Evolutionary conservation across 345 rosid species (phyloP).

Genomic region (Aurinia saxatilis): DNA sequence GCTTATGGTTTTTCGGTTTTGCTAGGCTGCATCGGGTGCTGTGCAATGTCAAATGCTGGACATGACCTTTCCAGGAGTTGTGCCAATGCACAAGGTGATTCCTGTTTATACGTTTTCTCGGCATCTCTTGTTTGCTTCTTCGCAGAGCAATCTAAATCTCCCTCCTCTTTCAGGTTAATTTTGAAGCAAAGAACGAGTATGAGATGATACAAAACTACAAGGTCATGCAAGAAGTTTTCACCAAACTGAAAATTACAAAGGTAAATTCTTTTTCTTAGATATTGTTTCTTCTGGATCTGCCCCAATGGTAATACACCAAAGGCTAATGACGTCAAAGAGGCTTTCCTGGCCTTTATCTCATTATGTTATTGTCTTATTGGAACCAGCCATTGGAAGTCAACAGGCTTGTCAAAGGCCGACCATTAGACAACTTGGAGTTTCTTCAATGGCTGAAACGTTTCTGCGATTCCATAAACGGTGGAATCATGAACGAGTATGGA

Average conservation of each 20-base stretch:
- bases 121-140: background rate
- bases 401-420: constrained; percentile 84
- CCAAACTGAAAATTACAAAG: constrained; percentile 89
- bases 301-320: background rate
- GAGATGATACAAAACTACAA: constrained; percentile 97
- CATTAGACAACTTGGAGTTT: constrained; percentile 97
- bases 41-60: constrained; percentile 98
- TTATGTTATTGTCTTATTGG: background rate
- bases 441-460: constrained; percentile 93
- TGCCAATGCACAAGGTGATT: constrained; percentile 93
- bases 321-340: background rate
- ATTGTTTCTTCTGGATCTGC: background rate
- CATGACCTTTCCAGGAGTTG: constrained; percentile 91
- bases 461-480: constrained; percentile 94
- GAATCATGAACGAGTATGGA: constrained; percentile 86
- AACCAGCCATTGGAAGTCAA: constrained; percentile 87
- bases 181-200: constrained; percentile 92
- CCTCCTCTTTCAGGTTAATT: constrained; percentile 61
- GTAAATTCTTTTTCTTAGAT: constrained; percentile 19
- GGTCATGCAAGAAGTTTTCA: constrained; percentile 89
- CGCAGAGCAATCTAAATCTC: background rate
- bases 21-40: constrained; percentile 95
- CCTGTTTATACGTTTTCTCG: background rate
- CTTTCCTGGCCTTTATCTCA: background rate
- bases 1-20: background rate